Percentiles rank a stretch among this genome's conserved stretches.
These are phyloP conservation scores for Debaryomyces subglobosus DNA, from an alignment of 1,139 yeast genomes.

Conservation along the genomic window DNA sequence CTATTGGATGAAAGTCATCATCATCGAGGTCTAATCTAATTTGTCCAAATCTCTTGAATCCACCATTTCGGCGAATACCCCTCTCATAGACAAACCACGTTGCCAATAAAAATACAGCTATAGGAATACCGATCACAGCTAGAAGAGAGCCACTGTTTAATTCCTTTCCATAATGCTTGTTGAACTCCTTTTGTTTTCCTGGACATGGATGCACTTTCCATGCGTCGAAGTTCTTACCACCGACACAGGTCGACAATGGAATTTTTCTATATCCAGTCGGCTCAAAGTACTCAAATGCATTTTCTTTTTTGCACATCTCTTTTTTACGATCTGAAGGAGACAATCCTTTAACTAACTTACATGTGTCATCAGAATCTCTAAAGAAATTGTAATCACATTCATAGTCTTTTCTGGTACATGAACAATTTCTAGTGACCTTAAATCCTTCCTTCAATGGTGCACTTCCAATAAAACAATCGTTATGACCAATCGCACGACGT, in stretches of 20 bases:
- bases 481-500: constrained; percentile 62
- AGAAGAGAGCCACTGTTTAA: constrained; percentile 57
- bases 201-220: constrained; percentile 81
- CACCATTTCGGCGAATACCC: constrained; percentile 80
- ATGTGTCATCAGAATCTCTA: constrained; percentile 77
- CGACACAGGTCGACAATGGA: constrained; percentile 49
- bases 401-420: constrained; percentile 84
- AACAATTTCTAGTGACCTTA: constrained; percentile 65
- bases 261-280: constrained; percentile 52
- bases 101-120: constrained; percentile 56
- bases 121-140: constrained; percentile 59
- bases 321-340: constrained; percentile 64
- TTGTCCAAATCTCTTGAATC: constrained; percentile 81
- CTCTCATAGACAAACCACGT: constrained; percentile 79
- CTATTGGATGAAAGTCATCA: constrained; percentile 64
- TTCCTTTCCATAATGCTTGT: constrained; percentile 58
- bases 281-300: constrained; percentile 57
- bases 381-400: constrained; percentile 92
- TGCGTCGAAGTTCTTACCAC: constrained; percentile 58
- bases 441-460: constrained; percentile 69
- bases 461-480: constrained; percentile 80
- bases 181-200: constrained; percentile 74
- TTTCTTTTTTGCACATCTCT: constrained; percentile 59
- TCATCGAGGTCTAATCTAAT: constrained; percentile 80
- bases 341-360: constrained; percentile 76